phyloP scores from a whole-genome alignment of 306 rosid species.

The Biancaea sappan region DNA sequence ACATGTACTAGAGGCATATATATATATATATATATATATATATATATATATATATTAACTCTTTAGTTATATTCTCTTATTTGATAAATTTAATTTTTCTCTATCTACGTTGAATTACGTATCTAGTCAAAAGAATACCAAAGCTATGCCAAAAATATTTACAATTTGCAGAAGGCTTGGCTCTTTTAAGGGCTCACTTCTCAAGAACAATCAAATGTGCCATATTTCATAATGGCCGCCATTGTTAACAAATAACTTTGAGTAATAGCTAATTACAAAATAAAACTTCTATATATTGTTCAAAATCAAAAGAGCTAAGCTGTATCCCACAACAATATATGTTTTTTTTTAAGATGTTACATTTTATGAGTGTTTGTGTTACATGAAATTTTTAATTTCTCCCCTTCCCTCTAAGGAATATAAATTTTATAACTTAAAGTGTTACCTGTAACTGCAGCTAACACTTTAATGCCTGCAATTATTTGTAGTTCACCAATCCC shows the following conservation, averaged over 20 bases:
- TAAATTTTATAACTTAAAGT: too few species aligned
- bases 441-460: slow-evolving; percentile 46
- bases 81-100: too few species aligned
- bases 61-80: too few species aligned
- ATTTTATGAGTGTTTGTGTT: too few species aligned
- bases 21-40: too few species aligned
- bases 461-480: slow-evolving; percentile 39
- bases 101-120: too few species aligned
- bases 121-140: slow-evolving; percentile 41
- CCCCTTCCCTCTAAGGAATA: neutral
- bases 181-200: neutral
- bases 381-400: neutral
- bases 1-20: too few species aligned
- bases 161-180: neutral
- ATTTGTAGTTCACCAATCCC: slow-evolving; percentile 32
- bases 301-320: neutral
- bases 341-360: too few species aligned
- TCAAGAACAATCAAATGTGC: neutral
- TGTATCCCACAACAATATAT: neutral
- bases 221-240: neutral
- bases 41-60: too few species aligned
- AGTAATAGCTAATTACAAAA: too few species aligned
- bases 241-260: neutral
- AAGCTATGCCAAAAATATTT: slow-evolving; percentile 9
- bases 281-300: too few species aligned